Evolutionary conservation across 2,329 filamentous ascomycete genomes (phyloP), one percentile per base, ranked within the genome.

Genomic region (Talaromyces sp.): DNA sequence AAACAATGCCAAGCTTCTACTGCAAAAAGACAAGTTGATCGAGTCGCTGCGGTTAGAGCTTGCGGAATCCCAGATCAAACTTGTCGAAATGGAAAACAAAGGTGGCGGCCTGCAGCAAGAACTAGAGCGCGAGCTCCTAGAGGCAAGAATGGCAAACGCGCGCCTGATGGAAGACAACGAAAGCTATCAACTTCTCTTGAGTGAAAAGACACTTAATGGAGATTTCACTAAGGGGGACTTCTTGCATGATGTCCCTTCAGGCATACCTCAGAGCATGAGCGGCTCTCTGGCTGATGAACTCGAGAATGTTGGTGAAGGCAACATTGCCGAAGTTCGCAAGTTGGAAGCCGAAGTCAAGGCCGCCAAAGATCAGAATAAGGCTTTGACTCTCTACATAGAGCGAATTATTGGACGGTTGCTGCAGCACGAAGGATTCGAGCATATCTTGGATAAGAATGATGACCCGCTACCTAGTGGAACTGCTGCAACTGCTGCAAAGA

Each of bases 81-180:
- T 97, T 31, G 90, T 97, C 33, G 94, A 98, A 77, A 88, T 95
- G 63, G 93, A 98, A 79, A 97, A 97, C 76, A 88, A 91, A 77
- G 94, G 93, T 61, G 94, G 93, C 62, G 93, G 92, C 54, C 88
- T 91, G 33, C 82, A 97, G 73, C 90, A 92, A 70, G 92, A 97
- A 77, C 86, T 98, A n/a, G 93, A 98, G 79, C 90, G 90, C 71
- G 87, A 91, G 69, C 85, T 98, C 61, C 88, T 97, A 79, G 94
- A 98, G 74, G 90, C 92, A 45, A 92, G 93, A 72, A 95, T 98
- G 90, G 90, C 93, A 70, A 99, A 98, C 75, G 95, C 95, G 65
- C 88, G 93, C 54, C 83, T 99, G 68, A 95, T 97, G 91, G 95
- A 99, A 79, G 95, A 99, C 78, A 98, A 98, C 73, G 95, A 99